These are phyloP conservation scores for Fraxinus velutina DNA, from an alignment of 305 asterid genomes.

Conservation along the genomic window DNA sequence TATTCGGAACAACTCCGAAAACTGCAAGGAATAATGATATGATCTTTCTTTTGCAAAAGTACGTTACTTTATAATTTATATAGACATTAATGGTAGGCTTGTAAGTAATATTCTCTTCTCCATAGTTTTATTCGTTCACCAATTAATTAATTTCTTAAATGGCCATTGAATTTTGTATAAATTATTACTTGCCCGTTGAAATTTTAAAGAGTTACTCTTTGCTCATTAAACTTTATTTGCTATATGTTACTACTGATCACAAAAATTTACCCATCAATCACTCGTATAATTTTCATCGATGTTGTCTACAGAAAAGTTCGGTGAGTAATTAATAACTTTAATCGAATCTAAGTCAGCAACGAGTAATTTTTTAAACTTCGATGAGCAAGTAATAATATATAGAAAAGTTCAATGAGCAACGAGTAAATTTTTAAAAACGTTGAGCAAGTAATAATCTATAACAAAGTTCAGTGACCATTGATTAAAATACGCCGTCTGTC, in stretches of 20 bases:
- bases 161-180: neutral
- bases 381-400: neutral
- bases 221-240: too few relatives aligned
- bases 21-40: neutral
- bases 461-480: neutral
- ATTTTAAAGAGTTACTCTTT: too few relatives aligned
- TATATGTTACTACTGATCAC: too few relatives aligned
- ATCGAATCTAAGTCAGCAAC: too few relatives aligned
- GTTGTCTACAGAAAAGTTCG: neutral
- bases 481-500: neutral
- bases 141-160: neutral
- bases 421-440: too few relatives aligned
- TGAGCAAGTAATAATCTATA: too few relatives aligned
- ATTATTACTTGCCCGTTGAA: too few relatives aligned
- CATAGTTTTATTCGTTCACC: neutral
- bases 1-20: neutral
- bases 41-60: neutral
- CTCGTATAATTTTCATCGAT: neutral
- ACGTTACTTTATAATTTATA: neutral
- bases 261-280: neutral
- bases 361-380: too few relatives aligned
- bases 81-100: neutral
- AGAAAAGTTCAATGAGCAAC: neutral
- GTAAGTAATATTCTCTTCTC: neutral
- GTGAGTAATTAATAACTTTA: too few relatives aligned